These are phyloP conservation scores for Penicillium tannophilum DNA, from an alignment of 495 filamentous ascomycete species.

Conservation along the genomic window DNA sequence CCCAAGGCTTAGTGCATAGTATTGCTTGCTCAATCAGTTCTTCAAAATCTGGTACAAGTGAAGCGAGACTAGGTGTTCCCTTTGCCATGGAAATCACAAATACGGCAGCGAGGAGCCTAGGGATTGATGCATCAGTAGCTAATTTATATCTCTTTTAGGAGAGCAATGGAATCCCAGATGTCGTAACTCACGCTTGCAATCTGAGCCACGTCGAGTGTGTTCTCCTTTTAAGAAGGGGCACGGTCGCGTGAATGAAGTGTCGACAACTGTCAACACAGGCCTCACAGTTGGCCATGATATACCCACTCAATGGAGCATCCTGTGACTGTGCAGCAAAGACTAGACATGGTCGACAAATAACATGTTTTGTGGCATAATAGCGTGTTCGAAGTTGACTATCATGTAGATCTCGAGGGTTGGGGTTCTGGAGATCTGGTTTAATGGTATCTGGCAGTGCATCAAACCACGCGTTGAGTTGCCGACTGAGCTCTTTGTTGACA, in stretches of 20 bases:
- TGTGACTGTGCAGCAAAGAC: conserved; percentile 17
- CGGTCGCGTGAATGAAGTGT: conserved; percentile 12
- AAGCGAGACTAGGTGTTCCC: conserved; percentile 15
- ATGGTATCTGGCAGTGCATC: conserved; percentile 14
- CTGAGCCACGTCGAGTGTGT: conserved; percentile 22
- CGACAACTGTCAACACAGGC: conserved; percentile 24
- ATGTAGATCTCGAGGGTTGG: conserved; percentile 10
- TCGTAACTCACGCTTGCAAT: conserved; percentile 20
- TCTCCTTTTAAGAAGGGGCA: conserved; percentile 16
- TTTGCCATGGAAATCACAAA: conserved; percentile 24
- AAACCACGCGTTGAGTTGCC: conserved; percentile 22
- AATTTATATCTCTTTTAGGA: background rate
- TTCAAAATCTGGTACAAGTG: conserved; percentile 24
- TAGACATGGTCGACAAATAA: conserved; percentile 24
- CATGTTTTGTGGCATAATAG: conserved; percentile 23
- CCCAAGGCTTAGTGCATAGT: conserved; percentile 17
- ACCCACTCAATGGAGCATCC: conserved; percentile 10
- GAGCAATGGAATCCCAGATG: no score
- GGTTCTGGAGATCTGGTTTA: conserved; percentile 16
- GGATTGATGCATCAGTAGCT: background rate
- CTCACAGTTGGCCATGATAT: conserved; percentile 18
- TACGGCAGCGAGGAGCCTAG: conserved; percentile 21
- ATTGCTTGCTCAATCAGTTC: conserved; percentile 17
- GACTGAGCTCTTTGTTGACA: conserved; percentile 18
- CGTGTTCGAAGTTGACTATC: conserved; percentile 21